Evolutionary conservation across 129 eudicot species (phyloP).

Genomic region (Centaurea solstitialis): DNA sequence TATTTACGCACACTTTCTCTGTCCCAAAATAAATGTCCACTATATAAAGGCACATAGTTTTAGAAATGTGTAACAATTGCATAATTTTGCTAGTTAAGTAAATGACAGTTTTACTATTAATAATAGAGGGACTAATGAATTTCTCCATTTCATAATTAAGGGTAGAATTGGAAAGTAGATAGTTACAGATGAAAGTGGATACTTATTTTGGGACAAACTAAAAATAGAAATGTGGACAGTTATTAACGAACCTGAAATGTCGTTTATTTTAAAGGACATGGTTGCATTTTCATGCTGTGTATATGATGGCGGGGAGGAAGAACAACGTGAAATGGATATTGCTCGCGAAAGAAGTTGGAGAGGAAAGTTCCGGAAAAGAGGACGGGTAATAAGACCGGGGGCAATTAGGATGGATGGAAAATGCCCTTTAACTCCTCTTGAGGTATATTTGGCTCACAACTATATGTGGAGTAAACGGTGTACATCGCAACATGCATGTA

Average conservation of each 20-base stretch:
- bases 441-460: constrained; percentile 48
- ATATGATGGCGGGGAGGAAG: constrained; percentile 99
- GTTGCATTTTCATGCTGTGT: constrained; percentile 98
- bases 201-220: background rate
- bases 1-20: background rate
- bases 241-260: background rate
- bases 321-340: constrained; percentile 92
- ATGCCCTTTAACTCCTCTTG: constrained; percentile 96
- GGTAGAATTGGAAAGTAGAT: background rate
- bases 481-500: background rate
- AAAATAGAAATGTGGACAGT: background rate
- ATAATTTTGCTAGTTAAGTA: background rate
- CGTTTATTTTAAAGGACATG: constrained; percentile 68
- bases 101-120: background rate
- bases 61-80: background rate
- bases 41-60: background rate
- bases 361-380: constrained; percentile 91
- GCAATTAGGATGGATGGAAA: constrained; percentile 95
- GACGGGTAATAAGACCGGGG: constrained; percentile 88
- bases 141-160: background rate
- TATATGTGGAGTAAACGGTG: background rate
- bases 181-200: background rate
- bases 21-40: background rate
- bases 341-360: constrained; percentile 99
- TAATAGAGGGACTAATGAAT: background rate